Conservation (phyloP, 2,329 filamentous ascomycete genomes). For the Microcyclospora pomicola region DNA sequence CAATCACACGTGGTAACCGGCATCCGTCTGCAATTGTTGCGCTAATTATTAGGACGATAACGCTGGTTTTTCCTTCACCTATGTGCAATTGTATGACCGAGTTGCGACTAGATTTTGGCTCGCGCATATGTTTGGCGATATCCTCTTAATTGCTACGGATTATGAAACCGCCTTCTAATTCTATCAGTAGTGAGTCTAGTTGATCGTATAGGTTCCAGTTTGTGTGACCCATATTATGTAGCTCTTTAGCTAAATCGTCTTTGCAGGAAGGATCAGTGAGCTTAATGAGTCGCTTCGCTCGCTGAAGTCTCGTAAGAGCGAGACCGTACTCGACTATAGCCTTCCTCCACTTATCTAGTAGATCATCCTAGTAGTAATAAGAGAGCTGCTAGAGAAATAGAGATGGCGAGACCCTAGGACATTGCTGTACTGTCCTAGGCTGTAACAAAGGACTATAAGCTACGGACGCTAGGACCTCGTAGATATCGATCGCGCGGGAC, state of each 20-base stretch:
- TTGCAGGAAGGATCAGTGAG: background rate
- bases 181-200: constrained; percentile 52
- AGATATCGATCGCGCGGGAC: background rate
- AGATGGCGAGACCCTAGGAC: constrained; percentile 32
- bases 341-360: constrained; percentile 27
- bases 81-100: constrained; percentile 54
- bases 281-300: constrained; percentile 29
- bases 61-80: constrained; percentile 57
- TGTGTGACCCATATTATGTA: constrained; percentile 35
- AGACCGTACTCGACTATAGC: constrained; percentile 32
- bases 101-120: constrained; percentile 36
- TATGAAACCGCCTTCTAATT: constrained; percentile 50
- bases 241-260: constrained; percentile 29
- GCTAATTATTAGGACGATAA: constrained; percentile 53
- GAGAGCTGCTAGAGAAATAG: constrained; percentile 37
- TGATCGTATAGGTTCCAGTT: constrained; percentile 42
- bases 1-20: constrained; percentile 39
- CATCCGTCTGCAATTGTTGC: constrained; percentile 27
- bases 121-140: constrained; percentile 47
- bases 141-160: constrained; percentile 49
- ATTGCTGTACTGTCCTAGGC: constrained; percentile 19
- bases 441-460: background rate
- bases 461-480: background rate
- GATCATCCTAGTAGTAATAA: constrained; percentile 17
- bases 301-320: constrained; percentile 33